Base-by-base conservation (phyloP, 345 rosid genomes). In the Dovyalis caffra region DNA sequence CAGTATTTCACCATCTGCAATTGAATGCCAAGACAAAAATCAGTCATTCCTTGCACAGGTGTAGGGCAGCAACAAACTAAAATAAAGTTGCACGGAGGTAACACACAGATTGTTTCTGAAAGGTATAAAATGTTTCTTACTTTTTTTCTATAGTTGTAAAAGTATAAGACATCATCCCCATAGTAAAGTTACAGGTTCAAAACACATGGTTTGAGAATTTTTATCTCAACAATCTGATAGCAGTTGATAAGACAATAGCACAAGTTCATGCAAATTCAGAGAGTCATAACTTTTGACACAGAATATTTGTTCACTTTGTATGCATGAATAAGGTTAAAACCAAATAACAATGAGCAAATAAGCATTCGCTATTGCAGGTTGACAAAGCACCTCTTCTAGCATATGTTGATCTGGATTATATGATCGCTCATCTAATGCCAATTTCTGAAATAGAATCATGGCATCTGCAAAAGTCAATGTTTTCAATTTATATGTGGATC, bases 1-100 rank as follows among this genome's bases (percentile, higher is more conserved):
- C 75, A 80, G 60, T 29, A 28, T 34, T 65, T 53, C 70, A 80
- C 74, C 12, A 76, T 64, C 83, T 80, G 80, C 62, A 70, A 68
- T 69, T 29, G 25, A 64, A 15, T 33, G 16, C 56, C 33, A 79
- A n/a, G 25, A 63, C 14, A 29, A 21, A 35, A 56, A 38, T 38
- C 58, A 29, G 35, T 37, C 23, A 66, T 3, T 75, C 20, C 15
- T 26, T 8, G 23, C 49, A 35, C n/a, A 11, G n/a, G 18, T 33
- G 68, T 32, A 2, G 16, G 34, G 20, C 20, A 1, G 16, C 1
- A 68, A 28, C 18, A 68, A 21, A 32, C 28, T 38, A 38, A 38
- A 38, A 38, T 38, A 38, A 38, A 25, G 23, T 67, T 40, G 8
- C 28, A 21, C 5, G 21, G 28, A 5, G 16, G 16, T 47, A 69